These are phyloP conservation scores for Hymenoscyphus repandus DNA, from an alignment of 2,329 filamentous ascomycete species.

Conservation along the genomic window DNA sequence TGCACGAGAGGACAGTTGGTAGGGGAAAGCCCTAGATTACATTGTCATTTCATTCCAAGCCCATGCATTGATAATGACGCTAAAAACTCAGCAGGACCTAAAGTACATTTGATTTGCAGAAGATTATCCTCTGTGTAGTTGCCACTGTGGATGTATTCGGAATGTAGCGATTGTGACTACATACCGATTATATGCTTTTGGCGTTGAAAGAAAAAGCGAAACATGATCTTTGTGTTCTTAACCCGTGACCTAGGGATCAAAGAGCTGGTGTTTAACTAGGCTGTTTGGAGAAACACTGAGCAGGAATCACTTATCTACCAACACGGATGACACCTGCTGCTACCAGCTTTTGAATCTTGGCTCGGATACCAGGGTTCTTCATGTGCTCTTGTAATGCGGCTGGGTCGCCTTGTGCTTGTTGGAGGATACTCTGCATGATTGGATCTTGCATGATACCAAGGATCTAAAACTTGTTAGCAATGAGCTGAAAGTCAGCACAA, in stretches of 20 bases:
- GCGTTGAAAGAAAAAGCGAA: not conserved
- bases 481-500: not conserved
- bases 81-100: constrained; percentile 19
- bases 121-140: not conserved
- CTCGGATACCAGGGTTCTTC: constrained; percentile 79
- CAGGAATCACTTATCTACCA: constrained; percentile 38
- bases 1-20: no score
- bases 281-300: not conserved
- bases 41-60: not conserved
- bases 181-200: not conserved
- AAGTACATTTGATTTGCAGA: constrained; percentile 14
- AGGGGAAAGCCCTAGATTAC: no score
- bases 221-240: not conserved
- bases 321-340: constrained; percentile 87
- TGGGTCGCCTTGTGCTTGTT: constrained; percentile 92
- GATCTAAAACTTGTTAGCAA: constrained; percentile 46
- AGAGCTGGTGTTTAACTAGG: no score
- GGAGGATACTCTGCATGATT: constrained; percentile 94
- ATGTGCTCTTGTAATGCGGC: constrained; percentile 94
- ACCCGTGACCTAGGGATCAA: no score
- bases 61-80: constrained; percentile 19
- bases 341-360: constrained; percentile 81
- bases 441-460: constrained; percentile 90
- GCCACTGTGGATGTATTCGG: not conserved
- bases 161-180: not conserved